Percentiles rank a stretch among this genome's conserved stretches.
Conservation (phyloP, 129 eudicot genomes). For the Glebionis coronaria region DNA sequence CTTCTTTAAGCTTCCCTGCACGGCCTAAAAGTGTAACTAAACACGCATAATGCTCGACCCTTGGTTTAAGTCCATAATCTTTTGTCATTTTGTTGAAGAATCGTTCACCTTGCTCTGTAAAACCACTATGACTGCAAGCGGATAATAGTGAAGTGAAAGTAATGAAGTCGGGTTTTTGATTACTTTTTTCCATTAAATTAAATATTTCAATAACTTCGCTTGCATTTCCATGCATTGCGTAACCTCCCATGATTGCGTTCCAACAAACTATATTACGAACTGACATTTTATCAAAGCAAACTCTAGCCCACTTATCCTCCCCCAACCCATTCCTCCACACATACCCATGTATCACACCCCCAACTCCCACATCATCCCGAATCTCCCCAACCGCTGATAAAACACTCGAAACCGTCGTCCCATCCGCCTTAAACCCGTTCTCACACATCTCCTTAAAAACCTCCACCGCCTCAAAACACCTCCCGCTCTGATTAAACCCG, state of each 20-base stretch:
- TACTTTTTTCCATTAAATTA: constrained; percentile 44
- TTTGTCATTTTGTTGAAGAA: constrained; percentile 58
- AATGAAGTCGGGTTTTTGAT: constrained; percentile 65
- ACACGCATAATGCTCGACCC: constrained; percentile 84
- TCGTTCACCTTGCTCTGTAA: constrained; percentile 58
- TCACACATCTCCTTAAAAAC: constrained; percentile 55
- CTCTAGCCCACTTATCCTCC: constrained; percentile 58
- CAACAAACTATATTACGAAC: constrained; percentile 63
- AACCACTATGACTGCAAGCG: constrained; percentile 89
- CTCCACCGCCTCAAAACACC: constrained; percentile 49
- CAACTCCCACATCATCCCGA: constrained; percentile 47
- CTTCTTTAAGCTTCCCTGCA: constrained; percentile 76
- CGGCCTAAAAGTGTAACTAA: constrained; percentile 91
- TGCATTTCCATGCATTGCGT: constrained; percentile 75
- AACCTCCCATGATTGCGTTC: constrained; percentile 82
- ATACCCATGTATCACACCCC: constrained; percentile 52
- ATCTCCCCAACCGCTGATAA: constrained; percentile 67
- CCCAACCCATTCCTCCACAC: constrained; percentile 50
- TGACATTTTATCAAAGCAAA: constrained; percentile 52
- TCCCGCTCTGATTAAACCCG: constrained; percentile 82
- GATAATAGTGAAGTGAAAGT: constrained; percentile 73
- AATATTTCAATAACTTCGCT: constrained; percentile 63
- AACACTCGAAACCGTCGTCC: constrained; percentile 66
- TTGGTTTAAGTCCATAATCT: constrained; percentile 56
- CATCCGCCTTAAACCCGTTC: constrained; percentile 51